These are phyloP conservation scores for Fusarium sp. DNA, from an alignment of 2,329 filamentous ascomycete genomes.

Conservation along the genomic window DNA sequence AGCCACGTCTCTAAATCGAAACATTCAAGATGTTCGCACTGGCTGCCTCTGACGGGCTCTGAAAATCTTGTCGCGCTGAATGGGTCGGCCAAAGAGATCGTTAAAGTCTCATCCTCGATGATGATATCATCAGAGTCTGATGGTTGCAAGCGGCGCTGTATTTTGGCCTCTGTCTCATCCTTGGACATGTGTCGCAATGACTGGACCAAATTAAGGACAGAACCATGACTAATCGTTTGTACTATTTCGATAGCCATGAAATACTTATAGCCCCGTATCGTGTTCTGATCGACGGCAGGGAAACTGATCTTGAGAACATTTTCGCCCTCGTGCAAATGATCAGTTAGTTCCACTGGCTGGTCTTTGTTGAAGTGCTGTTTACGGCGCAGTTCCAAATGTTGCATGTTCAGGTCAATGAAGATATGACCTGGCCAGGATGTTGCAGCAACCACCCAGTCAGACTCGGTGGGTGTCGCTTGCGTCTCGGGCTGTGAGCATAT, in stretches of 20 bases:
- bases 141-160: constrained; percentile 61
- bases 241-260: constrained; percentile 78
- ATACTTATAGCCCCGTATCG: constrained; percentile 51
- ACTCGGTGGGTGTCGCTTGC: constrained; percentile 51
- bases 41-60: constrained; percentile 74
- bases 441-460: constrained; percentile 71
- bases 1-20: constrained; percentile 91
- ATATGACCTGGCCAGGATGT: constrained; percentile 77
- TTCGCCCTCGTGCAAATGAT: constrained; percentile 63
- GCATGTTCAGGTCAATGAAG: constrained; percentile 74
- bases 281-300: constrained; percentile 44
- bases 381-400: constrained; percentile 67
- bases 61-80: constrained; percentile 73
- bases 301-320: constrained; percentile 71
- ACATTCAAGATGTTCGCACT: constrained; percentile 84
- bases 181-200: constrained; percentile 54
- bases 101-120: constrained; percentile 66
- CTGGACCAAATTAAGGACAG: constrained; percentile 55
- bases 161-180: constrained; percentile 64
- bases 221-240: constrained; percentile 62
- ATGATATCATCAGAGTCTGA: constrained; percentile 67
- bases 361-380: constrained; percentile 81
- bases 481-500: constrained; percentile 59
- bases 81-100: constrained; percentile 72
- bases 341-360: constrained; percentile 78